Conservation (phyloP, 805 yeast genomes). For the Candida sanyiensis region DNA sequence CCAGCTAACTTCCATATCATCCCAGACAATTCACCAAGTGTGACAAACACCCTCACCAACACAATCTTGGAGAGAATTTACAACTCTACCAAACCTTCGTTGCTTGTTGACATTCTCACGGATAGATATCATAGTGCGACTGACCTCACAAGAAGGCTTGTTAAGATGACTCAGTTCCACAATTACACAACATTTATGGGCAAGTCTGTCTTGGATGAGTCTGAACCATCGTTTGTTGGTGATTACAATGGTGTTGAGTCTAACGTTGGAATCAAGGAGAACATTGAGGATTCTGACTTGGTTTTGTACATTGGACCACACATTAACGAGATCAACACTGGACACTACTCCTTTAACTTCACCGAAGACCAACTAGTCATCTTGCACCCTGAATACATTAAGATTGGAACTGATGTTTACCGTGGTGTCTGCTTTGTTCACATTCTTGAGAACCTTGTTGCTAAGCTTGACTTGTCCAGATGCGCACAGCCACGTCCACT, state of each 20-base stretch:
- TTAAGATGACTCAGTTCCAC: constrained; percentile 39
- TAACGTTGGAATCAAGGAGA: constrained; percentile 39
- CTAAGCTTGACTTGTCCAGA: constrained; percentile 29
- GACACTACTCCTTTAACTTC: constrained; percentile 50
- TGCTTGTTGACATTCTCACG: constrained; percentile 67
- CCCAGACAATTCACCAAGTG: constrained; percentile 16
- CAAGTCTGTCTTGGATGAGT: constrained; percentile 69
- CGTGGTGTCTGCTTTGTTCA: constrained; percentile 44
- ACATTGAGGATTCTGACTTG: constrained; percentile 55
- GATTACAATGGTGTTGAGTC: constrained; percentile 63
- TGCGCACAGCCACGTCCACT: constrained; percentile 18
- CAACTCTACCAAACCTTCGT: constrained; percentile 49
- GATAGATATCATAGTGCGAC: constrained; percentile 50
- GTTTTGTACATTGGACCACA: constrained; percentile 67
- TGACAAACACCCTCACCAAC: constrained; percentile 34
- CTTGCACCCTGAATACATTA: constrained; percentile 49
- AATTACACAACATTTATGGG: constrained; percentile 62
- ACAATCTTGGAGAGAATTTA: constrained; percentile 47
- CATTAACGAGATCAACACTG: constrained; percentile 63
- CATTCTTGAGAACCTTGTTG: constrained; percentile 41
- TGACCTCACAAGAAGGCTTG: constrained; percentile 42
- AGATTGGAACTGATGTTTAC: constrained; percentile 37
- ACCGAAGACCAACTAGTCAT: constrained; percentile 38
- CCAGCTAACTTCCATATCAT: constrained; percentile 28
- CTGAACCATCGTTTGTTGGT: constrained; percentile 59